Percentiles rank a stretch among this genome's conserved stretches.
These are phyloP conservation scores for Patellaria atrata DNA, from an alignment of 495 filamentous ascomycete species.

Conservation along the genomic window DNA sequence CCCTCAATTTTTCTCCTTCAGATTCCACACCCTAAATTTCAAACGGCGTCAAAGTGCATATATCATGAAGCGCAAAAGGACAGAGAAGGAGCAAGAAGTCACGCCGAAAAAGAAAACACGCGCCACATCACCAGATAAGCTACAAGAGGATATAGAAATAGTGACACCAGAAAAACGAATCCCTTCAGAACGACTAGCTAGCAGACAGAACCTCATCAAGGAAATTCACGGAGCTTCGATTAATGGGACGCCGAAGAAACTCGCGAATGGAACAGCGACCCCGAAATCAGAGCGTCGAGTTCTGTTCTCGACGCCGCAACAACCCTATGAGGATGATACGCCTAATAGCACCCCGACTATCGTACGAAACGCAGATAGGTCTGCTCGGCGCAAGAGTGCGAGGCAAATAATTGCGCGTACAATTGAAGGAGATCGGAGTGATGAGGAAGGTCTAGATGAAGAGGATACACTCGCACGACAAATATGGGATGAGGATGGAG, in stretches of 20 bases:
- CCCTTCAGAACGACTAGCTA: constrained; percentile 9
- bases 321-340: constrained; percentile 9
- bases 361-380: constrained; percentile 58
- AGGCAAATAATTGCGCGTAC: constrained; percentile 54
- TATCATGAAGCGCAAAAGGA: constrained; percentile 18
- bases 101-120: constrained; percentile 9
- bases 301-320: constrained; percentile 13
- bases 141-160: constrained; percentile 2
- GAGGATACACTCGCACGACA: constrained; percentile 58
- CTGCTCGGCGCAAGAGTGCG: constrained; percentile 75
- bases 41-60: too few relatives aligned
- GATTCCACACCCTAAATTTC: too few relatives aligned
- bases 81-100: constrained; percentile 7
- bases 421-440: constrained; percentile 35
- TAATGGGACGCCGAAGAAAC: constrained; percentile 11
- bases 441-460: constrained; percentile 64
- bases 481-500: constrained; percentile 46
- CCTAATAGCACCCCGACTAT: constrained; percentile 36
- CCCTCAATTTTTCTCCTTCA: too few relatives aligned
- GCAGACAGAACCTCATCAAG: background rate
- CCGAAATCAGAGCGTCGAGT: constrained; percentile 14
- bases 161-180: constrained; percentile 8
- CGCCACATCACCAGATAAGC: constrained; percentile 1
- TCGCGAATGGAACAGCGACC: constrained; percentile 7
- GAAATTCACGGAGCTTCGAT: constrained; percentile 3